These are phyloP conservation scores for Penicillium nordicum DNA, from an alignment of 2,329 filamentous ascomycete genomes.

Conservation along the genomic window DNA sequence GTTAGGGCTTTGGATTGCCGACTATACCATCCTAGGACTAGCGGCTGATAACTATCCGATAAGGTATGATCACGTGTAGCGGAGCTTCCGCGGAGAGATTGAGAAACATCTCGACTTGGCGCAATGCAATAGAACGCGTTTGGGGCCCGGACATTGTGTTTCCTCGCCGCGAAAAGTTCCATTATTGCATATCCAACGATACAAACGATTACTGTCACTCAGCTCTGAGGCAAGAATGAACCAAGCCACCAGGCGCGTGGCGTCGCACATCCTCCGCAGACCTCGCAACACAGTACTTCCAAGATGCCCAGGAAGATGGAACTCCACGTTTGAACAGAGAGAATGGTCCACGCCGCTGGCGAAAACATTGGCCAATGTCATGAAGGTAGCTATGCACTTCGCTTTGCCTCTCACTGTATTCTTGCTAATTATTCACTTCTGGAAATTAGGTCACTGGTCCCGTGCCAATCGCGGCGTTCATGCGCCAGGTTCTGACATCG, in stretches of 20 bases:
- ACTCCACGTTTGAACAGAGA: constrained; percentile 44
- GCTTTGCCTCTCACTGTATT: background rate
- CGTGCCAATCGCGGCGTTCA: constrained; percentile 86
- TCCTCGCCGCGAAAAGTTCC: rapidly evolving
- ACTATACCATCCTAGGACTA: background rate
- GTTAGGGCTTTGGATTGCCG: background rate
- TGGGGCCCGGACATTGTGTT: background rate
- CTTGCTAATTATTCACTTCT: constrained; percentile 1
- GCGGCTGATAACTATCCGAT: background rate
- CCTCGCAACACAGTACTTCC: constrained; percentile 16
- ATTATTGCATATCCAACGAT: too few species aligned
- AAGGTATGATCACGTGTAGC: constrained; percentile 25
- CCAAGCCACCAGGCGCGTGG: constrained; percentile 27
- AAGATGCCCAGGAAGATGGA: constrained; percentile 28
- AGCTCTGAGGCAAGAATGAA: constrained; percentile 25
- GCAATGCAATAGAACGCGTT: background rate
- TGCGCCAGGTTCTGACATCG: constrained; percentile 96
- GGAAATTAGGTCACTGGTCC: constrained; percentile 73
- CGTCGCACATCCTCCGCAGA: constrained; percentile 25
- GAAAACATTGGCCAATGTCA: constrained; percentile 80
- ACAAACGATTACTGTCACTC: background rate
- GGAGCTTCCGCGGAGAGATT: constrained; percentile 28
- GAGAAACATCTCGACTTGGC: constrained; percentile 7
- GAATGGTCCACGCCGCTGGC: constrained; percentile 92
- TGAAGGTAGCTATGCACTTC: constrained; percentile 60